Base-by-base conservation (phyloP, 2,329 filamentous ascomycete genomes). In the Aspergillus tamarii region DNA sequence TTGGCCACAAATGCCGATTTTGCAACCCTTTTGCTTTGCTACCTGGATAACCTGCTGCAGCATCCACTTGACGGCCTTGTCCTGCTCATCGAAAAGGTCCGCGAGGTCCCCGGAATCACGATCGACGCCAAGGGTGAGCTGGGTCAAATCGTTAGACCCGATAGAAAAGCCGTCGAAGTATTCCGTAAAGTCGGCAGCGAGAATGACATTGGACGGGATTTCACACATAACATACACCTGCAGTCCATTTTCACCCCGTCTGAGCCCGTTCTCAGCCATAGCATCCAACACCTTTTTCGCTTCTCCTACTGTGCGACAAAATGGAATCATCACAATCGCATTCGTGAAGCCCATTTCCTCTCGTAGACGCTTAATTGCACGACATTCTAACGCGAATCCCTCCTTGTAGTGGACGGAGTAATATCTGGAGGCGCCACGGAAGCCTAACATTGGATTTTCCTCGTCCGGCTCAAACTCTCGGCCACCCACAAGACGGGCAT, bases 191-290 rank as follows among this genome's bases (percentile, higher is more conserved):
- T 72, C 57, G 1, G 64, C 70, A 1, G 77, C 78, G 10, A 80
- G 66, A 46, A 81, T 79, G 19, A 80, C 76, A 43, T 80, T 80
- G 14, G 77, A 77, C 0, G 77, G 78, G 28, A 81, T 81, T 67
- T 80, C 77, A 62, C 78, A 80, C 77, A 81, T 81, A 50, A 79
- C 74, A 59, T 80, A 80, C 46, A 80, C 75, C 61, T 78, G 60
- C 6, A 80, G 69, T 7, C 76, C 77, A 2, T 74, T 68, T 50
- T 77, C 73, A 16, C 77, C 77, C 12, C 78, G 73, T 59, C 57
- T 61, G n/a, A 80, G 75, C 1, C 78, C 77, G 55, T 80, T 76
- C 16, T 76, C 70, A 3, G 70, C 75, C 77, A 79, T 77, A n/a
- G 76, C 71, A 3, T 69, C 59, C 4, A 78, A 65, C 1, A 78